Base-by-base conservation (phyloP, 2,329 filamentous ascomycete genomes). In the Claviceps pusilla region DNA sequence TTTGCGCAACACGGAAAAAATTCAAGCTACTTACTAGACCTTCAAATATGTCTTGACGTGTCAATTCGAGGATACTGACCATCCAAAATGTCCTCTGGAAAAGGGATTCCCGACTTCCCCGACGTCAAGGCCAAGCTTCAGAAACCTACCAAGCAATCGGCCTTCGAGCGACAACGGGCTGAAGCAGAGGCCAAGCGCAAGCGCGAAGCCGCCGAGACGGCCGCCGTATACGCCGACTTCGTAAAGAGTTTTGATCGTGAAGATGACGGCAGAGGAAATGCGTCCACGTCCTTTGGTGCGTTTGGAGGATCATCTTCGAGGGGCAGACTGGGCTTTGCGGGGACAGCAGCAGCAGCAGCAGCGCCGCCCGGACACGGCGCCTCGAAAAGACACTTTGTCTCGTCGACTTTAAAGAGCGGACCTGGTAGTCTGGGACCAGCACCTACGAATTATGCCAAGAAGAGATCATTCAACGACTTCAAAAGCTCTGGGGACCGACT, bases 121-220 rank as follows among this genome's bases (percentile, higher is more conserved):
- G 80, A 89, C 62, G 76, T 87, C 56, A 80, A 84, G 55, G 78
- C 83, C 52, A 95, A 94, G 69, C 81, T 93, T 51, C 80, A 85
- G 54, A 87, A 87, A 50, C 82, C 87, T 0, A 78, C 83, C 57
- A 93, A 90, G 69, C 87, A 93, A 65, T 94, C 89, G 24, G 77
- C 86, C 31, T 95, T 94, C 66, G 90, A 95, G 71, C 84, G 84
- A 62, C 87, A 94, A 67, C 89, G 87, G 68, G 87, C 87, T 56
- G 89, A 95, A 66, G 87, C 87, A 55, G 89, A 95, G 73, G 89
- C 88, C 29, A 95, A 95, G 71, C 83, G 87, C 56, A 78, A 80
- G 61, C 80, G 88, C 60, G 90, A 95, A 68, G 86, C 85, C 63
- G 88, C 85, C 60, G 90, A 95, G 70, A 94, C 87, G 7, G 87